phyloP scores from a whole-genome alignment of 257 asterid genomes.

The Solanum rostratum region DNA sequence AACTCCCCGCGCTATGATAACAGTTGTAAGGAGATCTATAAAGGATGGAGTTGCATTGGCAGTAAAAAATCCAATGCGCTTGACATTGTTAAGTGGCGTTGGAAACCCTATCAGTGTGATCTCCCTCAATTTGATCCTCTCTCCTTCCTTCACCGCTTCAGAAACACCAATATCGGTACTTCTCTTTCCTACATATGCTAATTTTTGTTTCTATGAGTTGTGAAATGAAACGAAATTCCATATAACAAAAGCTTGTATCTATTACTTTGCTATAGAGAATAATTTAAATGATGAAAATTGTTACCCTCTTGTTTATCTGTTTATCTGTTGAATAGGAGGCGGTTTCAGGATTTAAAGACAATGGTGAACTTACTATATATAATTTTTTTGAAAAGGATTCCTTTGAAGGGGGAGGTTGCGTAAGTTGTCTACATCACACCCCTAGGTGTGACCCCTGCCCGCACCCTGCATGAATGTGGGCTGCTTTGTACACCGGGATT shows the following conservation, averaged over 20 bases:
- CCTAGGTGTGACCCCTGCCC: not conserved
- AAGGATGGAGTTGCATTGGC: conserved; percentile 94
- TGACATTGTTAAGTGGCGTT: conserved; percentile 74
- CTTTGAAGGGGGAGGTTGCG: not conserved
- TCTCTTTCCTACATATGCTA: not conserved
- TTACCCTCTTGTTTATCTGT: not conserved
- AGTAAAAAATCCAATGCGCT: conserved; percentile 60
- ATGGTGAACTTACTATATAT: not conserved
- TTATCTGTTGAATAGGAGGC: not conserved
- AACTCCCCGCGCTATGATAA: conserved; percentile 62
- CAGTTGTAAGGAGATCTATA: conserved; percentile 88
- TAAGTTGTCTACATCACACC: not conserved
- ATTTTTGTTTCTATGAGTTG: not conserved
- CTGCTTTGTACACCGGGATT: not conserved
- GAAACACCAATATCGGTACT: conserved; percentile 72
- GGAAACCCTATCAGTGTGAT: conserved; percentile 81
- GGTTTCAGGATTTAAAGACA: not conserved
- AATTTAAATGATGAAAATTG: not conserved
- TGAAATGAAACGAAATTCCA: not conserved
- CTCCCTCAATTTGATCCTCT: conserved; percentile 67
- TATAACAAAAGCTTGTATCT: not conserved
- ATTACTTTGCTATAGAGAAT: not conserved
- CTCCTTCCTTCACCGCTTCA: conserved; percentile 46
- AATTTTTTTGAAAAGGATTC: not conserved
- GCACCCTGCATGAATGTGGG: not conserved